Percentiles rank a stretch among this genome's conserved stretches.
These are phyloP conservation scores for Microdochium trichocladiopsis DNA, from an alignment of 2,329 filamentous ascomycete genomes.

Conservation along the genomic window DNA sequence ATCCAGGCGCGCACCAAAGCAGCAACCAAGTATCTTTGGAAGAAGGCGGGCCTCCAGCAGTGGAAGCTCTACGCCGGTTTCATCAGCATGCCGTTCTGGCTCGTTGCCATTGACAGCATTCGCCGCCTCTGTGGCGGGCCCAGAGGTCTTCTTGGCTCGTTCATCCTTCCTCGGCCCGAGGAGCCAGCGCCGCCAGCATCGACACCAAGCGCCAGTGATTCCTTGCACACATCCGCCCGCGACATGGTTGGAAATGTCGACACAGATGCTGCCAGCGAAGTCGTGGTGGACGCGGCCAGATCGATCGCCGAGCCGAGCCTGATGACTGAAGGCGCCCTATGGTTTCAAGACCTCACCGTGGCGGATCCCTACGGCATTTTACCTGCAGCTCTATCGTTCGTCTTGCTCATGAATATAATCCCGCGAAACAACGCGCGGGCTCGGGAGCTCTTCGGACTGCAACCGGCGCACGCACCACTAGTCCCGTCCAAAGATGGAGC, in stretches of 20 bases:
- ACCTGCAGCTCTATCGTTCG: slow-evolving; percentile 30
- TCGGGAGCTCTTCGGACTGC: slow-evolving; percentile 14
- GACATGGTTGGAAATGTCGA: not conserved
- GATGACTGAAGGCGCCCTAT: slow-evolving; percentile 42
- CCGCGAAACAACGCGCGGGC: slow-evolving; percentile 17
- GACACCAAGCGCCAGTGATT: not conserved
- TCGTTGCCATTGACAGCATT: slow-evolving; percentile 42
- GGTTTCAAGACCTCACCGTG: slow-evolving; percentile 47
- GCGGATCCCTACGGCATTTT: slow-evolving; percentile 44
- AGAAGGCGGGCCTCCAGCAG: slow-evolving; percentile 31
- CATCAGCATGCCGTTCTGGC: slow-evolving; percentile 38
- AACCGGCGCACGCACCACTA: not conserved
- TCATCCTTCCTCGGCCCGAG: slow-evolving; percentile 15
- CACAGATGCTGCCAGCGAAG: slow-evolving; percentile 1
- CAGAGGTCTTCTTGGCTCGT: slow-evolving; percentile 23
- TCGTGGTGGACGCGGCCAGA: slow-evolving; percentile 8
- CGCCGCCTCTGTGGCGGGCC: slow-evolving; percentile 37
- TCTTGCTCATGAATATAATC: slow-evolving; percentile 24
- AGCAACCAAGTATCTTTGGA: slow-evolving; percentile 13
- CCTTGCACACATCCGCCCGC: not conserved
- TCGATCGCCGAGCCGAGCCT: slow-evolving; percentile 27
- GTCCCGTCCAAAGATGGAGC: not conserved
- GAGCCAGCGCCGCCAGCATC: slow-evolving; percentile 1
- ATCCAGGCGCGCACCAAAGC: slow-evolving; percentile 17
- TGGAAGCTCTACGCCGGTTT: slow-evolving; percentile 37